Conservation (phyloP, 305 asterid species). For the Fraxinus nigra region DNA sequence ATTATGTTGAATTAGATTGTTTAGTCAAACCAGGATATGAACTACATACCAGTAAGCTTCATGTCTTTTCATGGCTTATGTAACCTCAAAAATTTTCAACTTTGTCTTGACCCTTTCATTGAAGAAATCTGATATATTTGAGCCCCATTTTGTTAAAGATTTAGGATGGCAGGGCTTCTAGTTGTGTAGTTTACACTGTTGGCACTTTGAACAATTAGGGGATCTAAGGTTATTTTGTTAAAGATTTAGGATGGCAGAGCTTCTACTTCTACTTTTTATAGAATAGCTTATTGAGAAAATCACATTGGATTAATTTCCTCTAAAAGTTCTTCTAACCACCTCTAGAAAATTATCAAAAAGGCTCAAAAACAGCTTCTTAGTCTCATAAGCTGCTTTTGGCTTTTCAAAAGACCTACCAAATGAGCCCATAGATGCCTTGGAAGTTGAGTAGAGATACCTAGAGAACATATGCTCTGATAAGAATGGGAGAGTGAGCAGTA, state of each 20-base stretch:
- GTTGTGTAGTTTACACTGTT: background rate
- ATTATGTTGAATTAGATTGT: background rate
- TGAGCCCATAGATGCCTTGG: background rate
- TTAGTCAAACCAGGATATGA: background rate
- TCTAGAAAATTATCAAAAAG: background rate
- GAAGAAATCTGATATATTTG: background rate
- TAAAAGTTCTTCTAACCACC: background rate
- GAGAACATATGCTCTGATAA: background rate
- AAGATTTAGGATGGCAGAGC: background rate
- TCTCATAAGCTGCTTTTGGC: background rate
- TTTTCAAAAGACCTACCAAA: background rate
- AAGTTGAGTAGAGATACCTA: background rate
- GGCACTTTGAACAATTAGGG: background rate
- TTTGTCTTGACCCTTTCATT: background rate
- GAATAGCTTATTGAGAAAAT: background rate
- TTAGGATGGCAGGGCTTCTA: background rate
- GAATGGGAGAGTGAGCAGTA: background rate
- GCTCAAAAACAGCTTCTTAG: background rate
- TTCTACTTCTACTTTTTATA: background rate
- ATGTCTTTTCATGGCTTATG: background rate
- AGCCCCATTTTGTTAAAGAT: background rate
- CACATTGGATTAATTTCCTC: background rate
- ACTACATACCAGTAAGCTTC: background rate
- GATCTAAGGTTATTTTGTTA: background rate
- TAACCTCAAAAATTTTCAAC: background rate